Conservation (phyloP, 2,329 filamentous ascomycete genomes). For the Fusarium neocosmosporiellum region DNA sequence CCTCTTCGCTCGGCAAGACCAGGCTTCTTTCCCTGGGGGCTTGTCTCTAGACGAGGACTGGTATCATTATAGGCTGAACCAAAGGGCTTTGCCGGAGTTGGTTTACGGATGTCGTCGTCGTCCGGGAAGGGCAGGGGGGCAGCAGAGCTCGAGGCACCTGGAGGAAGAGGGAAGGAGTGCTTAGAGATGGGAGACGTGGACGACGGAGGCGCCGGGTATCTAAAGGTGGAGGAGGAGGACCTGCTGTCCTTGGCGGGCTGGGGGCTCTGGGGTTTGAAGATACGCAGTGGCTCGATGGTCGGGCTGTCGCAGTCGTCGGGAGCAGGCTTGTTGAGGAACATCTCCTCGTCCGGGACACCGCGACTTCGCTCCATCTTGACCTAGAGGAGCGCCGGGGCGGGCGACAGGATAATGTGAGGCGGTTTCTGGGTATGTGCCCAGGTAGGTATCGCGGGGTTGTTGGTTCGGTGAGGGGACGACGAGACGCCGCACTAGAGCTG, state of each 20-base stretch:
- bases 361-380: slow-evolving; percentile 65
- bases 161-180: slow-evolving; percentile 72
- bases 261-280: slow-evolving; percentile 81
- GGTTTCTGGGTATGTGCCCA: slow-evolving; percentile 19
- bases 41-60: slow-evolving; percentile 65
- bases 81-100: slow-evolving; percentile 57
- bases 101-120: slow-evolving; percentile 68
- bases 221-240: slow-evolving; percentile 50
- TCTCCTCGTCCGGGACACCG: slow-evolving; percentile 81
- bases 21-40: slow-evolving; percentile 67
- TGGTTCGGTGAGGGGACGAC: slow-evolving; percentile 4
- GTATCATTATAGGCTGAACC: slow-evolving; percentile 62
- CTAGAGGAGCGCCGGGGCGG: slow-evolving; percentile 12
- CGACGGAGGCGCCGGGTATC: slow-evolving; percentile 62
- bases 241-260: slow-evolving; percentile 60
- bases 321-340: slow-evolving; percentile 77
- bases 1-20: slow-evolving; percentile 84
- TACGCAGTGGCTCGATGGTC: slow-evolving; percentile 84
- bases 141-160: slow-evolving; percentile 77
- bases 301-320: slow-evolving; percentile 73
- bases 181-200: slow-evolving; percentile 57
- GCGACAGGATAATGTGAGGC: slow-evolving; percentile 6
- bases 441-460: slow-evolving; percentile 28
- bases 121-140: slow-evolving; percentile 78
- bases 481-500: slow-evolving; percentile 13